Percentiles rank a stretch among this genome's conserved stretches.
Conservation (phyloP, 352 stramenopile species). For the Phytophthora cryptogea region DNA sequence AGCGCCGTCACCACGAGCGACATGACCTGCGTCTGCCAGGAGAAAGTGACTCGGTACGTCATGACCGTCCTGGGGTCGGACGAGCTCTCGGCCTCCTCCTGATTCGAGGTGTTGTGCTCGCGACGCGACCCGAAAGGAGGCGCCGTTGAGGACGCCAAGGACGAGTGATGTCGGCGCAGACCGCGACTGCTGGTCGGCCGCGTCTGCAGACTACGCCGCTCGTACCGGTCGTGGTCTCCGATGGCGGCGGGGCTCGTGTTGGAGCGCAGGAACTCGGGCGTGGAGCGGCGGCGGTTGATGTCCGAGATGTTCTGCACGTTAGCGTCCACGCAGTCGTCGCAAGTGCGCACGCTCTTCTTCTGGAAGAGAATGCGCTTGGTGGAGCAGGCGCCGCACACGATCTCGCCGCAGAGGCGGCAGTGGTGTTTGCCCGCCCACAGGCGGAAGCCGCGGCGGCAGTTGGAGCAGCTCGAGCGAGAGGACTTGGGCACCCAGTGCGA, state of each 20-base stretch:
- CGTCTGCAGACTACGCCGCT: conserved; percentile 32
- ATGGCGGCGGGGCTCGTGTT: conserved; percentile 25
- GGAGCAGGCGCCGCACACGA: conserved; percentile 78
- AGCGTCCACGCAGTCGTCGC: conserved; percentile 73
- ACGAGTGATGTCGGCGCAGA: conserved; percentile 19
- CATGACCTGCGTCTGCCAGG: conserved; percentile 28
- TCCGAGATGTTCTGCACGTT: conserved; percentile 56
- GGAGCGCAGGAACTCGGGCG: conserved; percentile 31
- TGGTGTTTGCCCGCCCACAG: conserved; percentile 76
- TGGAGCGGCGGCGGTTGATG: conserved; percentile 49
- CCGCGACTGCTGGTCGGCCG: conserved; percentile 15
- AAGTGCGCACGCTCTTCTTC: conserved; percentile 75
- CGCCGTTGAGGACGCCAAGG: conserved; percentile 4
- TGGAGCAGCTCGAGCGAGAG: conserved; percentile 61
- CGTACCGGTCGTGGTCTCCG: conserved; percentile 16
- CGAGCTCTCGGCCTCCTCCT: conserved; percentile 6
- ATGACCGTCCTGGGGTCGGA: conserved; percentile 9
- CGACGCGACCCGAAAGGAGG: conserved; percentile 4
- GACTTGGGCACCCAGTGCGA: conserved; percentile 82
- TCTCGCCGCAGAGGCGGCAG: conserved; percentile 77
- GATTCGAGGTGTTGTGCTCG: background rate
- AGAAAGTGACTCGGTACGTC: conserved; percentile 19
- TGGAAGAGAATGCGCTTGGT: conserved; percentile 73
- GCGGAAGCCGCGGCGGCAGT: conserved; percentile 66
- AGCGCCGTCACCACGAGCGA: conserved; percentile 22